These are phyloP conservation scores for Suhomyces terraborum DNA, from an alignment of 1,139 yeast genomes.

Conservation along the genomic window DNA sequence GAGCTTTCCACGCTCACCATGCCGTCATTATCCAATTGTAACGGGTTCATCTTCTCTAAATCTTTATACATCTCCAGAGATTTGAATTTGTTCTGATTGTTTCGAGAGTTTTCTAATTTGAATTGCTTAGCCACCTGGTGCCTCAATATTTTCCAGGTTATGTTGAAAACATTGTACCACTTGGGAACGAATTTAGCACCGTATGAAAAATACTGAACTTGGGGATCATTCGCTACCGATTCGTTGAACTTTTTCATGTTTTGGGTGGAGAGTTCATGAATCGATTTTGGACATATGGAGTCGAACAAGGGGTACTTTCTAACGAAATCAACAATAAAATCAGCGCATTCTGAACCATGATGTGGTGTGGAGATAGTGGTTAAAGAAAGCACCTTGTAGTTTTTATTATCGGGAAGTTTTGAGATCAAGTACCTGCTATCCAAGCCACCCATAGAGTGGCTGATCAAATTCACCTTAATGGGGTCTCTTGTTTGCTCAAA, in stretches of 20 bases:
- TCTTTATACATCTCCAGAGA: slow-evolving; percentile 11
- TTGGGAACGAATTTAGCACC: slow-evolving; percentile 73
- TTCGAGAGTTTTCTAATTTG: neutral
- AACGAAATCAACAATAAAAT: slow-evolving; percentile 49
- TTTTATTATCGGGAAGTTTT: slow-evolving; percentile 38
- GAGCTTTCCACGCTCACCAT: slow-evolving; percentile 78
- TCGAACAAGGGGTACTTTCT: slow-evolving; percentile 19
- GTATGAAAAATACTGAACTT: slow-evolving; percentile 75
- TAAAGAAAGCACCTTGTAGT: slow-evolving; percentile 64
- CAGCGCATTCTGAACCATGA: slow-evolving; percentile 83
- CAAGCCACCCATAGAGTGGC: slow-evolving; percentile 96
- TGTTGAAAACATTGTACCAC: slow-evolving; percentile 61
- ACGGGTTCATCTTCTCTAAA: slow-evolving; percentile 24
- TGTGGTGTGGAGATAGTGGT: slow-evolving; percentile 91
- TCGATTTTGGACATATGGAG: slow-evolving; percentile 43
- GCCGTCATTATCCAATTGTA: slow-evolving; percentile 67
- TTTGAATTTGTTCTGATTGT: slow-evolving; percentile 23
- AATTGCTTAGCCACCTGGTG: slow-evolving; percentile 6
- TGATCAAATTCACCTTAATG: slow-evolving; percentile 66
- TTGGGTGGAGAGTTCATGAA: slow-evolving; percentile 62
- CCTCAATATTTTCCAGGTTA: slow-evolving; percentile 61
- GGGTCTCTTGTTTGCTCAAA: slow-evolving; percentile 27
- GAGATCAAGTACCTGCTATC: slow-evolving; percentile 79
- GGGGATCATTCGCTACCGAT: slow-evolving; percentile 53
- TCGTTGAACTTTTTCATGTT: slow-evolving; percentile 57